Evolutionary conservation across 2,329 filamentous ascomycete genomes (phyloP), one percentile per base, ranked within the genome.

Genomic region (Penicillium nordicum): DNA sequence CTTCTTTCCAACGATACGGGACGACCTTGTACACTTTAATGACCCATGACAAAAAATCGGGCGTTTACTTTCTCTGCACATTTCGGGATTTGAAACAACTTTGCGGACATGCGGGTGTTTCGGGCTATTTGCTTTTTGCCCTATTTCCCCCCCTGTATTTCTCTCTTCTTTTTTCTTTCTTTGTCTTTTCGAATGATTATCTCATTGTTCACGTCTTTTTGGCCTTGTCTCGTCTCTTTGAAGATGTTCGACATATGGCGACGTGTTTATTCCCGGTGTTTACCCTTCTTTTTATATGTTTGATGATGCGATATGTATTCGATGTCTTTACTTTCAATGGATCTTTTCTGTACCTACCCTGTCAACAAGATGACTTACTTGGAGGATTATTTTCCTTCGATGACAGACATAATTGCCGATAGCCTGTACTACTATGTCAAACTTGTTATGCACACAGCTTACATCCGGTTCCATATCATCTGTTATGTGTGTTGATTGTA

Each of bases 11-110:
- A 63, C 59, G 64, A 65, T 51, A 57, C 51, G 55, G 57, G 55
- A 66, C 51, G 63, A 66, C 55, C 45, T 51, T 66, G 50, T 64
- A 65, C 57, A 60, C 62, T 62, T 59, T 60, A 57, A 66, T 59
- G 64, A 66, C 58, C 54, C 45, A 65, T 50, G 59, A 64, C 25
- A 50, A 46, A 48, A 34, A 59, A 52, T 44, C 41, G 49, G 61
- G 55, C 55, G 52, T 50, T 59, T 42, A 50, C 32, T 18, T 46
- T 55, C 52, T 55, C 40, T 55, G 51, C 50, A 49, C 45, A 54
- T 49, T 49, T 43, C 27, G 53, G 55, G 45, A 57, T 46, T 49
- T 50, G 55, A 50, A 30, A 55, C 27, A 18, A 51, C 57, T 53
- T 57, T 48, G 50, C 25, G 50, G 50, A 48, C 32, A 23, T 48